Evolutionary conservation across 2,329 filamentous ascomycete genomes (phyloP).

Genomic region (Calonectria pteridis): DNA sequence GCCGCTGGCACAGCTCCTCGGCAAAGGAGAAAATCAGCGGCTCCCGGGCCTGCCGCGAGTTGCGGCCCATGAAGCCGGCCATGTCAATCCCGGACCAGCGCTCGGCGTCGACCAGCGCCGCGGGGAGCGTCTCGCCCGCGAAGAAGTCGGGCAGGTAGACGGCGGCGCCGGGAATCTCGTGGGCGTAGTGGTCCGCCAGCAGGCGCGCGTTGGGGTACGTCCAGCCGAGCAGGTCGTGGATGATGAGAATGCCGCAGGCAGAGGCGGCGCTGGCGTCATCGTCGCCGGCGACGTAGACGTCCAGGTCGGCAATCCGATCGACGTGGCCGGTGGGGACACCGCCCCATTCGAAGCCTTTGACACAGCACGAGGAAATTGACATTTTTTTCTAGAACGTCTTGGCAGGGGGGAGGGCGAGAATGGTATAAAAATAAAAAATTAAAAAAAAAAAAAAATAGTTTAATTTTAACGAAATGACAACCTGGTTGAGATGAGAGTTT

Average conservation of each 20-base stretch:
- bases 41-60: slow-evolving; percentile 53
- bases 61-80: slow-evolving; percentile 50
- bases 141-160: slow-evolving; percentile 58
- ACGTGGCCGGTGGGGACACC: slow-evolving; percentile 52
- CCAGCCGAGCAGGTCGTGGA: slow-evolving; percentile 60
- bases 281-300: slow-evolving; percentile 55
- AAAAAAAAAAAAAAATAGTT: too few species aligned
- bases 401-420: background rate
- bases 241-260: slow-evolving; percentile 50
- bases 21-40: slow-evolving; percentile 56
- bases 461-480: background rate
- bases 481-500: background rate
- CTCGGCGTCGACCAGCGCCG: slow-evolving; percentile 45
- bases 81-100: slow-evolving; percentile 53
- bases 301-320: slow-evolving; percentile 47
- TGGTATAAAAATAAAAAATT: background rate
- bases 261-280: slow-evolving; percentile 22
- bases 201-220: slow-evolving; percentile 58
- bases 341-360: slow-evolving; percentile 56
- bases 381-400: background rate
- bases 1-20: slow-evolving; percentile 48
- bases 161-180: slow-evolving; percentile 55
- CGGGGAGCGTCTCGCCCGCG: slow-evolving; percentile 49
- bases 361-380: slow-evolving; percentile 44
- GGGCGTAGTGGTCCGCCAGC: slow-evolving; percentile 61